Conservation (phyloP, 129 eudicot species). For the Logfia minima region DNA sequence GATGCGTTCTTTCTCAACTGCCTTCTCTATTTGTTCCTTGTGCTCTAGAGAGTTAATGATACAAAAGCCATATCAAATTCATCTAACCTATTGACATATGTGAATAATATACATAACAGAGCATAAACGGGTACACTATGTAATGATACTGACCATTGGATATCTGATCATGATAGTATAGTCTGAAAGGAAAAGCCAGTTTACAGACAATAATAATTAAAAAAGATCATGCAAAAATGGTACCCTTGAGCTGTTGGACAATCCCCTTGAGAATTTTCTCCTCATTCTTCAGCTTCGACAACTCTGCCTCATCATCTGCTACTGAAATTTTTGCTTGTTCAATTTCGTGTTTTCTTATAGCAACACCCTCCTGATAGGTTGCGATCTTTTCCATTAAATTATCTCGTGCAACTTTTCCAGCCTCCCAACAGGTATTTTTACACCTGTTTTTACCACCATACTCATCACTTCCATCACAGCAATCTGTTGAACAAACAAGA, state of each 20-base stretch:
- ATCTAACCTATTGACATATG: constrained; percentile 2
- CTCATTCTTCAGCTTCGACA: constrained; percentile 66
- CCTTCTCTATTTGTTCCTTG: constrained; percentile 87
- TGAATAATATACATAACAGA: constrained; percentile 12
- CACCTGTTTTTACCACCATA: constrained; percentile 80
- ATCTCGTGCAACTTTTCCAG: constrained; percentile 89
- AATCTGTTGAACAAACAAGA: constrained; percentile 53
- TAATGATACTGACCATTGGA: neutral
- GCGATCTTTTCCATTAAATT: constrained; percentile 67
- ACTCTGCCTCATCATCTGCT: constrained; percentile 71
- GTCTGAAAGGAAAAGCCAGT: constrained; percentile 5
- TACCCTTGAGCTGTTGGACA: constrained; percentile 88
- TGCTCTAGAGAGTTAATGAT: constrained; percentile 51
- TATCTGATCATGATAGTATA: constrained; percentile 10
- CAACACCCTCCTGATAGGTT: constrained; percentile 60
- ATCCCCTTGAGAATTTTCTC: constrained; percentile 76
- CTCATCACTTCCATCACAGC: constrained; percentile 99
- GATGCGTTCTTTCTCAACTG: constrained; percentile 85
- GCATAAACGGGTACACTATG: neutral
- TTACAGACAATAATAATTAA: constrained; percentile 6
- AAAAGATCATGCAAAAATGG: constrained; percentile 7
- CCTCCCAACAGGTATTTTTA: constrained; percentile 92
- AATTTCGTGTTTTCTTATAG: constrained; percentile 58
- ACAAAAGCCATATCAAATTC: constrained; percentile 22
- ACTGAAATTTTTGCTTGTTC: constrained; percentile 62